A percentile compares a stretch with the other conserved stretches of the same genome.
Evolutionary conservation across 306 rosid species (phyloP).

Genomic region (Glycine tomentella): DNA sequence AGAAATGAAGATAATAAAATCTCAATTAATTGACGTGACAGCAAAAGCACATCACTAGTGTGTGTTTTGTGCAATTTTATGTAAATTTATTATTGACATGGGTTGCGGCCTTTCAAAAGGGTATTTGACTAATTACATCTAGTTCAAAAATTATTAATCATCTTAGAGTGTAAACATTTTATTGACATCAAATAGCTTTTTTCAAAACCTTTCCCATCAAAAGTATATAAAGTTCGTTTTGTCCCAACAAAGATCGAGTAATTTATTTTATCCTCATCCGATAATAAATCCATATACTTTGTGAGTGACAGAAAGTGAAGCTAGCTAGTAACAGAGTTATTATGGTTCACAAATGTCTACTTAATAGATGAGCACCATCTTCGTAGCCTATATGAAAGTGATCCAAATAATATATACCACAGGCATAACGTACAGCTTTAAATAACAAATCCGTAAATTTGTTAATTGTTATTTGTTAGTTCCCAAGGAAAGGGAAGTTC

Average conservation of each 20-base stretch:
- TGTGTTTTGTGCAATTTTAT: background rate
- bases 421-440: constrained; percentile 42
- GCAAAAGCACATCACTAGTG: background rate
- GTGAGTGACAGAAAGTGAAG: constrained; percentile 38
- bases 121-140: too few species aligned
- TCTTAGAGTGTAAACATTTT: background rate
- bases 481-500: constrained; percentile 15
- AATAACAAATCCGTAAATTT: background rate
- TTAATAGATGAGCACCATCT: constrained; percentile 66
- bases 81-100: background rate
- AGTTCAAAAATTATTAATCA: background rate
- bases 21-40: background rate
- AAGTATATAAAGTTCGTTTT: constrained; percentile 39
- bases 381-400: constrained; percentile 49
- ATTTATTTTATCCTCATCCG: constrained; percentile 31
- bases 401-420: constrained; percentile 39
- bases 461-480: background rate
- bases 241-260: constrained; percentile 34
- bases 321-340: constrained; percentile 32
- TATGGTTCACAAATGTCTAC: constrained; percentile 71
- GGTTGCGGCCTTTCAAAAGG: too few species aligned
- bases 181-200: background rate
- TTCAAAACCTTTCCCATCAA: background rate
- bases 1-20: background rate
- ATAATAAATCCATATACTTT: constrained; percentile 19